Evolutionary conservation across 2,329 filamentous ascomycete genomes (phyloP), one percentile per base, ranked within the genome.

Genomic region (Aspergillus viridinutans): DNA sequence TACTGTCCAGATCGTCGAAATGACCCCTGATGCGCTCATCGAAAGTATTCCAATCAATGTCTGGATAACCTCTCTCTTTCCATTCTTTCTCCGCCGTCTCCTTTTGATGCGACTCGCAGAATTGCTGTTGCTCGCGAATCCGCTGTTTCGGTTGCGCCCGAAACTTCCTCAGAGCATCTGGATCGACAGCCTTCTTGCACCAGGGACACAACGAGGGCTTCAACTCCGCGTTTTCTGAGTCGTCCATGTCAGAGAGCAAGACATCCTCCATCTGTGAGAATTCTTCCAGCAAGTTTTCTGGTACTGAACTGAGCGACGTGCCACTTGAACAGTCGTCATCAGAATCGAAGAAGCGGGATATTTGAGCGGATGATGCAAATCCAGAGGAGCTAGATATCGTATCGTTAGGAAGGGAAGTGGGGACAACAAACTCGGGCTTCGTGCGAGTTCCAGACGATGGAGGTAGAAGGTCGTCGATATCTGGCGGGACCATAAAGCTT

Each of bases 1-100:
- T 78, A 14, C 71, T 72, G 58, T 82, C 76, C 1, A 96, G 72
- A 42, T 79, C 76, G 0, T 70, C 63, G 58, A 84, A 79, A 69
- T 90, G 83, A 4, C 72, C 67, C 3, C 75, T 69, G 29, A 92
- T 82, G 6, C 90, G 84, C 3, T 68, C 59, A 20, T 85, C 79
- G 25, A 95, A 78, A 0, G 62, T 67, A 1, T 74, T 70, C 90
- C 90, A 96, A 57, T 90, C 75, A 52, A 96, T 88, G 0, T 74
- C 70, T 0, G 91, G 91, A 69, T 93, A 94, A 0, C 83, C 81
- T 47, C 78, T 81, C 14, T 78, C 69, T 9, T 64, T 57, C 77
- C 82, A 84, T 55, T 80, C 73, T 20, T 71, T 59, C 61, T 74
- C 63, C 56, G 86, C 87, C 2, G 81, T 76, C 29, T 76, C 74